Base-by-base conservation (phyloP, 75 land plant genomes). In the Selaginella tamariscina region DNA sequence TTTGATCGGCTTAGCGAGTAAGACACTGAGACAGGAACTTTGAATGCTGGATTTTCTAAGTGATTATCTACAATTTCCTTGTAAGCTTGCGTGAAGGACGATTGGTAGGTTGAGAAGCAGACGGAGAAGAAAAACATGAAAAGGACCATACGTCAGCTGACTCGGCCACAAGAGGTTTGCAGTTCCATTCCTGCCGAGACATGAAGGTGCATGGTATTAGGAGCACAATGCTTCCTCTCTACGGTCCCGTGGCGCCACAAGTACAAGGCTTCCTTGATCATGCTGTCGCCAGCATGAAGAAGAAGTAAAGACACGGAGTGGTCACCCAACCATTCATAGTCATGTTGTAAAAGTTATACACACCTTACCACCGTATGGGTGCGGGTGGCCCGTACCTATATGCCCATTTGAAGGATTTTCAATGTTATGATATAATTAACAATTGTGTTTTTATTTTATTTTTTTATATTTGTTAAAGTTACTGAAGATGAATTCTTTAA, bases 71-170 rank as follows among this genome's bases (percentile, higher is more conserved):
- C 21, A 29, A 0, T 11, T 5, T 55, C 11, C 26, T 72, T 1
- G 24, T 1, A n/a, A 70, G 0, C 56, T 13, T 56, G 32, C 32
- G 65, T 27, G 54, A 55, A n/a, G 30, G 60, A 1, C 24, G 11
- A 8, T 22, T 27, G 26, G 32, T 67, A 30, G 0, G 32, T 30
- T 20, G 2, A 78, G 5, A 18, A 90, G 44, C 55, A 84, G 64
- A 5, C 65, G 66, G 29, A 81, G 44, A 27, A 90, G 55, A 0
- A 90, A n/a, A 1, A 78, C 80, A 86, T 33, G 63, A 85, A 56
- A 86, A 67, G 0, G 83, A 77, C 96, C 96, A 90, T 66, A 78
- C 71, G 78, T 90, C 96, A 27, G 88, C 80, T 27, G 49, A 39
- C 49, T 39, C 49, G 11, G 5, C 11, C 11, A 5, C 15, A 5